Evolutionary conservation across 306 rosid genomes (phyloP).

Genomic region (Prunus kanzakura): DNA sequence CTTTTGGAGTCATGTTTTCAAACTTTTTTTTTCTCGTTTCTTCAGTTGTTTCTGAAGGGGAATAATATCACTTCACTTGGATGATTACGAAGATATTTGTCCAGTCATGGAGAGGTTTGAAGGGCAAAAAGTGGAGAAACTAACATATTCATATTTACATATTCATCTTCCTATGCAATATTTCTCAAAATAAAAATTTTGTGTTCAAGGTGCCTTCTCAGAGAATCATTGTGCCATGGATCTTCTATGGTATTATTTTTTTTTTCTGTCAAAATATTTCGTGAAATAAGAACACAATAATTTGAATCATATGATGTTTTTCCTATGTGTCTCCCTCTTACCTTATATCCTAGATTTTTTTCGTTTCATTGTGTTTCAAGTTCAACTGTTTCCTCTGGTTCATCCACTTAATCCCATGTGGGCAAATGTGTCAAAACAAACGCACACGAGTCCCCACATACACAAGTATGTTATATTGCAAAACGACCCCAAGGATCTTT

Average conservation of each 20-base stretch:
- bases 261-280: background rate
- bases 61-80: slow-evolving; percentile 45
- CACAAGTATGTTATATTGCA: too few relatives aligned
- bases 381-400: background rate
- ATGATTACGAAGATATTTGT: slow-evolving; percentile 27
- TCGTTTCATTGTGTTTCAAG: background rate
- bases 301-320: background rate
- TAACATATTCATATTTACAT: background rate
- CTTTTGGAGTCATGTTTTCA: slow-evolving; percentile 24
- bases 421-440: background rate
- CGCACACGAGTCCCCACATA: background rate
- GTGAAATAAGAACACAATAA: background rate
- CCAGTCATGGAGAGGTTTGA: slow-evolving; percentile 25
- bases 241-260: background rate
- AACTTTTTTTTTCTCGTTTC: slow-evolving; percentile 18
- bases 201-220: background rate
- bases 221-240: background rate
- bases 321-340: background rate
- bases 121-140: background rate
- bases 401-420: too few relatives aligned
- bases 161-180: background rate
- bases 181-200: background rate
- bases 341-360: too few relatives aligned
- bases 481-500: too few relatives aligned
- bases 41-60: slow-evolving; percentile 27